phyloP scores from a whole-genome alignment of 1,284 basidiomycete genomes.

The Fomitopsis palustris region DNA sequence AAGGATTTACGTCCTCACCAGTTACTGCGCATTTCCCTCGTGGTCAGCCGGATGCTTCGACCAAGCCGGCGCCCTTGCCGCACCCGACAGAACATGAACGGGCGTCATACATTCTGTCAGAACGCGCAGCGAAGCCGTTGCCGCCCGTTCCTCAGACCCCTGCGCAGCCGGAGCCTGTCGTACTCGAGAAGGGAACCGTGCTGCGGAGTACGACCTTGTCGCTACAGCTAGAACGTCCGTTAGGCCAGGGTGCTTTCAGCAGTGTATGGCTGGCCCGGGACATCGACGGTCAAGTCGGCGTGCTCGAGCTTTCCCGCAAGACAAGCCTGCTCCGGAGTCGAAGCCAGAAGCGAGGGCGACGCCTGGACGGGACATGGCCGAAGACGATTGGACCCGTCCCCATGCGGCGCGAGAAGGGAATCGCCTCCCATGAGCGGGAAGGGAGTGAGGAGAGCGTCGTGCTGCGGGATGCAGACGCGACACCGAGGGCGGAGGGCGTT shows the following conservation, averaged over 20 bases:
- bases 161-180: background rate
- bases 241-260: slow-evolving; percentile 78
- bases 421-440: slow-evolving; percentile 13
- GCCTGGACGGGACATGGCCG: slow-evolving; percentile 22
- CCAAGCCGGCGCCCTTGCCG: slow-evolving; percentile 10
- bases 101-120: slow-evolving; percentile 8
- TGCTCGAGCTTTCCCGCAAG: slow-evolving; percentile 33
- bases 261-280: slow-evolving; percentile 74
- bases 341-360: slow-evolving; percentile 26
- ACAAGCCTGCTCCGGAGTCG: slow-evolving; percentile 28
- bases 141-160: slow-evolving; percentile 12
- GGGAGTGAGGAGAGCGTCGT: slow-evolving; percentile 12
- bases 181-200: slow-evolving; percentile 17
- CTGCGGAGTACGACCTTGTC: slow-evolving; percentile 25
- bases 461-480: slow-evolving; percentile 4
- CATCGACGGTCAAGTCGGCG: slow-evolving; percentile 34
- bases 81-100: slow-evolving; percentile 5
- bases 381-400: slow-evolving; percentile 6
- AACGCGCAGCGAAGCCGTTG: slow-evolving; percentile 2
- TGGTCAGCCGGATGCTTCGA: background rate
- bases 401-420: slow-evolving; percentile 11
- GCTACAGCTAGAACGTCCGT: slow-evolving; percentile 45
- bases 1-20: background rate
- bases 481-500: slow-evolving; percentile 1
- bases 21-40: background rate